A percentile compares a stretch with the other conserved stretches of the same genome.
These are phyloP conservation scores for Geotrichum citri-aurantii DNA, from an alignment of 1,139 yeast genomes.

Conservation along the genomic window DNA sequence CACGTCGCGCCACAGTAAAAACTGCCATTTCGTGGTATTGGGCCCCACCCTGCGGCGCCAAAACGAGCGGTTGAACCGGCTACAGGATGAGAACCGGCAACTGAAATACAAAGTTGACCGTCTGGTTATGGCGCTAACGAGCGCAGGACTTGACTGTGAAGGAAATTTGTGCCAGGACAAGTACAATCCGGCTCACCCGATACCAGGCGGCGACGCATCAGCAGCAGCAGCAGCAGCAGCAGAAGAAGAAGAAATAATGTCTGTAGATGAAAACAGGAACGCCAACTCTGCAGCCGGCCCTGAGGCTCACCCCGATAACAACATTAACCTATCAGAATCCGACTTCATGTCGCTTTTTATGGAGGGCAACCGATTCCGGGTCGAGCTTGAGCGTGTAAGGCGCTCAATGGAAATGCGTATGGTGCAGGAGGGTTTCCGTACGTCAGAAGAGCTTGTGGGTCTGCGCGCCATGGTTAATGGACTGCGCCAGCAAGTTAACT, in stretches of 20 bases:
- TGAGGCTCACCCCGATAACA: not conserved
- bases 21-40: conserved; percentile 37
- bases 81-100: conserved; percentile 38
- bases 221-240: too few relatives aligned
- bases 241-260: conserved; percentile 8
- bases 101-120: conserved; percentile 34
- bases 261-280: not conserved
- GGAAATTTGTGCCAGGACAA: not conserved
- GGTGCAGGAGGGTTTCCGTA: conserved; percentile 35
- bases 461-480: conserved; percentile 34
- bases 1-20: conserved; percentile 31
- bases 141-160: not conserved
- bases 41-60: conserved; percentile 35
- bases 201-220: conserved; percentile 3
- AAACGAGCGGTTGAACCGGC: conserved; percentile 29
- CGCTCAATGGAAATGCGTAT: conserved; percentile 34
- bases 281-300: not conserved
- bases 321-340: conserved; percentile 23
- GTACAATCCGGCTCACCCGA: not conserved
- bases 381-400: conserved; percentile 33
- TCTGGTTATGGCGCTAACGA: not conserved
- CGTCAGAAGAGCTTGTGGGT: conserved; percentile 34
- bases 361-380: conserved; percentile 36
- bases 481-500: conserved; percentile 37
- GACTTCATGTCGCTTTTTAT: conserved; percentile 33